Conservation (phyloP, 495 filamentous ascomycete species). For the Cercophora scortea region DNA sequence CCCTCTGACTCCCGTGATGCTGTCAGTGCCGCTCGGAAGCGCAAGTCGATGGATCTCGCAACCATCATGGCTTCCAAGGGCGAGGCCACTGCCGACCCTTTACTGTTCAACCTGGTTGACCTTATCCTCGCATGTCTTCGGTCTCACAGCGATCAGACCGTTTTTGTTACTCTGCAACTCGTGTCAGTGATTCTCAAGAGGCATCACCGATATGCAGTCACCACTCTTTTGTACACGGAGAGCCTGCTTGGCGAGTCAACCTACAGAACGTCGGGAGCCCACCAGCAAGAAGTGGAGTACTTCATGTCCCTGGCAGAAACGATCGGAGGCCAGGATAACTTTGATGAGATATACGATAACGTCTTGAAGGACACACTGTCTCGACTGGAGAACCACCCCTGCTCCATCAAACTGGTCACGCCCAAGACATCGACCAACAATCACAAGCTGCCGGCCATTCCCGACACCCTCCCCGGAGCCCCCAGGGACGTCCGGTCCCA, state of each 20-base stretch:
- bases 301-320: constrained; percentile 64
- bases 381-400: constrained; percentile 73
- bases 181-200: constrained; percentile 75
- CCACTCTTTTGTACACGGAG: constrained; percentile 61
- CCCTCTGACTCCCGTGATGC: constrained; percentile 17
- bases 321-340: constrained; percentile 61
- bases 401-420: constrained; percentile 52
- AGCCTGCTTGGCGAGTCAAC: constrained; percentile 40
- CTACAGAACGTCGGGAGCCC: constrained; percentile 65
- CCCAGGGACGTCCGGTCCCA: constrained; percentile 50
- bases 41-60: constrained; percentile 83
- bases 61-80: constrained; percentile 64
- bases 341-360: constrained; percentile 74
- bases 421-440: constrained; percentile 45
- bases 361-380: constrained; percentile 73
- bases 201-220: constrained; percentile 78
- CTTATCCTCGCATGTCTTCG: constrained; percentile 78
- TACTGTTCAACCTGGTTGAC: constrained; percentile 88
- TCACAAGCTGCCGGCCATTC: constrained; percentile 39
- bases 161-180: constrained; percentile 78
- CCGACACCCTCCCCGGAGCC: constrained; percentile 43
- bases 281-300: constrained; percentile 71
- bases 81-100: constrained; percentile 65
- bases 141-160: constrained; percentile 79
- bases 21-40: constrained; percentile 60